Evolutionary conservation across 805 yeast species (phyloP).

Genomic region (Ogataea degrootiae): DNA sequence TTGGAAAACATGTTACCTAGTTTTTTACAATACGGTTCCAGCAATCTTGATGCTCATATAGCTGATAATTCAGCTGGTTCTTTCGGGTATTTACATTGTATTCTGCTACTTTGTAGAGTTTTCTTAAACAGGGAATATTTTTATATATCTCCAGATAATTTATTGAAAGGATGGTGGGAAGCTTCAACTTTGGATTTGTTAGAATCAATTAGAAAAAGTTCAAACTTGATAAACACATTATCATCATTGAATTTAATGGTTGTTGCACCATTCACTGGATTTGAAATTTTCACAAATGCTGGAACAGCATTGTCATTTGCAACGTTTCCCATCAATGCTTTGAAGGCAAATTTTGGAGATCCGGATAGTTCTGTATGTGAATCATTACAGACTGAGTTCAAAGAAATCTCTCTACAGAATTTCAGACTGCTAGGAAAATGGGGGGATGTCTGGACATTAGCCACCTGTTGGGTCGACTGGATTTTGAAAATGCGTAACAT

Average conservation of each 20-base stretch:
- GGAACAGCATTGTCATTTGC: slow-evolving; percentile 31
- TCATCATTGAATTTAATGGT: slow-evolving; percentile 26
- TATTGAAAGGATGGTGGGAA: slow-evolving; percentile 30
- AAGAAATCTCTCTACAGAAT: slow-evolving; percentile 14
- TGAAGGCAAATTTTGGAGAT: slow-evolving; percentile 21
- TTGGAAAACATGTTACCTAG: slow-evolving; percentile 26
- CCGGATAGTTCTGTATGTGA: not conserved
- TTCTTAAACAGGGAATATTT: slow-evolving; percentile 35
- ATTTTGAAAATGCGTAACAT: slow-evolving; percentile 22
- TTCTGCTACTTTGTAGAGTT: slow-evolving; percentile 30
- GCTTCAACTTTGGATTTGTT: slow-evolving; percentile 19
- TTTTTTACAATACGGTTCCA: slow-evolving; percentile 19
- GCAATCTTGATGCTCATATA: slow-evolving; percentile 20
- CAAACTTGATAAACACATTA: slow-evolving; percentile 21
- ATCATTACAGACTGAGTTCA: slow-evolving; percentile 16
- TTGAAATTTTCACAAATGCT: slow-evolving; percentile 33
- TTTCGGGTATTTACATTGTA: slow-evolving; percentile 33
- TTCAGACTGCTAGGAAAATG: slow-evolving; percentile 25
- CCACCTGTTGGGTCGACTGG: slow-evolving; percentile 28
- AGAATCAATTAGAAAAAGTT: slow-evolving; percentile 21
- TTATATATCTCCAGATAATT: slow-evolving; percentile 28
- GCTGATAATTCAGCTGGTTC: slow-evolving; percentile 28
- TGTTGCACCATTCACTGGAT: slow-evolving; percentile 35
- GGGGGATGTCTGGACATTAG: slow-evolving; percentile 30
- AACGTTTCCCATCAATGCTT: slow-evolving; percentile 24